phyloP scores from a whole-genome alignment of 1,139 yeast species.

The Hyphopichia khmerensis region DNA sequence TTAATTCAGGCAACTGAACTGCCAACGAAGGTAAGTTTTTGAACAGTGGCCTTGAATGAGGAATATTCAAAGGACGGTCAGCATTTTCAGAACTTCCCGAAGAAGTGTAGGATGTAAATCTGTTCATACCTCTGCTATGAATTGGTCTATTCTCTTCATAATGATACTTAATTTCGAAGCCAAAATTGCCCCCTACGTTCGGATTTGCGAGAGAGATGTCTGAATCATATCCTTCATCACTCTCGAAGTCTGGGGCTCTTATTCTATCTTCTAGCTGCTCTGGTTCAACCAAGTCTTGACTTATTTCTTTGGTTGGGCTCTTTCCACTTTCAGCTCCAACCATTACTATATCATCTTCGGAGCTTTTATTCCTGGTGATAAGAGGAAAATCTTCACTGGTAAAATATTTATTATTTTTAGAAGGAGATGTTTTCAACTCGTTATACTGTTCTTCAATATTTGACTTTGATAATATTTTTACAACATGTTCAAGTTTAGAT shows the following conservation, averaged over 20 bases:
- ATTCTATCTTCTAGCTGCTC: background rate
- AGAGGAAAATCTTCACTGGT: constrained; percentile 37
- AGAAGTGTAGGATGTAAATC: constrained; percentile 1
- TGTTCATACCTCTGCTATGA: background rate
- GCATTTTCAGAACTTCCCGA: background rate
- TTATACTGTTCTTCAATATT: constrained; percentile 25
- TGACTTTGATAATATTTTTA: constrained; percentile 23
- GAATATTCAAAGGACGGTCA: constrained; percentile 21
- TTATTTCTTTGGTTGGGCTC: background rate
- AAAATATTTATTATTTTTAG: constrained; percentile 21
- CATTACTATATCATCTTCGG: constrained; percentile 7
- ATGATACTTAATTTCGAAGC: constrained; percentile 45
- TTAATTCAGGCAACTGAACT: constrained; percentile 26
- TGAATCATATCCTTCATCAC: constrained; percentile 37
- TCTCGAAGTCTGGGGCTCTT: constrained; percentile 15
- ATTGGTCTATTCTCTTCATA: constrained; percentile 14
- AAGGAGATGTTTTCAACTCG: constrained; percentile 11
- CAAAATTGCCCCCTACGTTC: constrained; percentile 46
- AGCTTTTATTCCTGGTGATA: constrained; percentile 3
- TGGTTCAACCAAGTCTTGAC: background rate
- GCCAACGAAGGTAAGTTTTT: constrained; percentile 26
- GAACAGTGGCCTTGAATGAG: constrained; percentile 31
- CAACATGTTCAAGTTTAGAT: constrained; percentile 49
- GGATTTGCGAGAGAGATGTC: constrained; percentile 56
- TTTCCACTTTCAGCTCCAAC: constrained; percentile 11